Evolutionary conservation across 2,329 filamentous ascomycete genomes (phyloP), one percentile per base, ranked within the genome.

Genomic region (Penicillium glabrum): DNA sequence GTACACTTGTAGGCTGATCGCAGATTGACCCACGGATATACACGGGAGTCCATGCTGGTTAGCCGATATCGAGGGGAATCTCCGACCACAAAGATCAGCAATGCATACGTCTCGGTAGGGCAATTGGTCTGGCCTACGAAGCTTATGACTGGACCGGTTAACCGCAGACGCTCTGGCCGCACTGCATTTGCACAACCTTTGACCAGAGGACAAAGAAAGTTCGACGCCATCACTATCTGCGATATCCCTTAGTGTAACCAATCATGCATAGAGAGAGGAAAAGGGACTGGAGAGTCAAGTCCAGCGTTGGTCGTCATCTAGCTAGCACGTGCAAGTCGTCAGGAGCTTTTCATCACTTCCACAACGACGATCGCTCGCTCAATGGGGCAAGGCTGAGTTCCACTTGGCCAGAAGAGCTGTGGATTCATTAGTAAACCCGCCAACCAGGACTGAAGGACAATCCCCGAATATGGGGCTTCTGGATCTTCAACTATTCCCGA

Each of bases 121-220:
- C 35, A n/a, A n/a, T 19, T 37, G 6, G 16, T 3, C 26, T 46
- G 39, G 14, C 9, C 23, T 5, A 10, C 7, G 5, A 3, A 19
- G 31, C 37, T 19, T 49, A 48, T 56, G 48, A 60, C 55, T 53
- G 58, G 53, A 41, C 21, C 51, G 56, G 58, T 48, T 56, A 51
- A 51, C 21, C 49, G 57, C 59, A 59, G 47, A 39, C 2, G 6
- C 7, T 49, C 19, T 37, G 19, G 11, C 46, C 35, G 21, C 46
- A 49, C 23, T 21, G 23, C 19, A 47, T 33, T 41, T 29, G 39
- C 26, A 19, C 19, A 45, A 46, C 16, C 45, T 26, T 33, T 37
- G 27, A 47, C 19, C n/a, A 13, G 21, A 35, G 16, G 33, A 46
- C 26, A 39, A 53, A 39, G 14, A 29, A 21, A 52, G 26, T 8